Evolutionary conservation across 2,329 filamentous ascomycete species (phyloP).

Genomic region (Acephala macrosclerotiorum): DNA sequence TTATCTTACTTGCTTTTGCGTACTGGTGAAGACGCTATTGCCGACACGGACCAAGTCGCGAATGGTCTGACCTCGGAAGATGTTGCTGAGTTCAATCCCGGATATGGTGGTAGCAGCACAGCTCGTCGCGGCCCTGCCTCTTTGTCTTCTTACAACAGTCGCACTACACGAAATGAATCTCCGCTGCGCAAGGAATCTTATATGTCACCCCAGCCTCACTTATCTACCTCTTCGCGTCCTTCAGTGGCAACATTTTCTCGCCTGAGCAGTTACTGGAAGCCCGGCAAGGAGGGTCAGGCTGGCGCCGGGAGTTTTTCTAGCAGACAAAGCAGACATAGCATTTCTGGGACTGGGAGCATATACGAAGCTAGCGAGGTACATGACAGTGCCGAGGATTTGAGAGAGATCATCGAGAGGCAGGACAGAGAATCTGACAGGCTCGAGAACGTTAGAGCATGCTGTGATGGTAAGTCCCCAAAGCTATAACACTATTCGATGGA

Average conservation of each 20-base stretch:
- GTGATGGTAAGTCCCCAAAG: conserved; percentile 77
- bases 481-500: not conserved
- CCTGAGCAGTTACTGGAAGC: conserved; percentile 66
- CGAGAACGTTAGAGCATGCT: conserved; percentile 96
- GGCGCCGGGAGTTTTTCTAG: conserved; percentile 58
- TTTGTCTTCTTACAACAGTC: conserved; percentile 81
- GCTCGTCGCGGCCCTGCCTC: conserved; percentile 67
- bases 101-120: conserved; percentile 50
- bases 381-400: conserved; percentile 84
- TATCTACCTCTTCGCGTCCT: conserved; percentile 38
- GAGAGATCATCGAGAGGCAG: conserved; percentile 79
- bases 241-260: conserved; percentile 59
- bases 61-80: conserved; percentile 66
- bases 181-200: conserved; percentile 53
- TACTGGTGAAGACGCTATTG: conserved; percentile 67
- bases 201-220: conserved; percentile 37
- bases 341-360: conserved; percentile 51
- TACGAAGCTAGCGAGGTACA: conserved; percentile 66
- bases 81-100: conserved; percentile 83
- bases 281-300: conserved; percentile 35
- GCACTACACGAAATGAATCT: conserved; percentile 71
- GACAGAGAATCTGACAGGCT: conserved; percentile 80
- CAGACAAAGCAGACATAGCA: conserved; percentile 59
- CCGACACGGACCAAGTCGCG: conserved; percentile 64
- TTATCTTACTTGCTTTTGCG: conserved; percentile 90